phyloP scores from a whole-genome alignment of 2,329 filamentous ascomycete species.

The Colletotrichum orchidophilum region DNA sequence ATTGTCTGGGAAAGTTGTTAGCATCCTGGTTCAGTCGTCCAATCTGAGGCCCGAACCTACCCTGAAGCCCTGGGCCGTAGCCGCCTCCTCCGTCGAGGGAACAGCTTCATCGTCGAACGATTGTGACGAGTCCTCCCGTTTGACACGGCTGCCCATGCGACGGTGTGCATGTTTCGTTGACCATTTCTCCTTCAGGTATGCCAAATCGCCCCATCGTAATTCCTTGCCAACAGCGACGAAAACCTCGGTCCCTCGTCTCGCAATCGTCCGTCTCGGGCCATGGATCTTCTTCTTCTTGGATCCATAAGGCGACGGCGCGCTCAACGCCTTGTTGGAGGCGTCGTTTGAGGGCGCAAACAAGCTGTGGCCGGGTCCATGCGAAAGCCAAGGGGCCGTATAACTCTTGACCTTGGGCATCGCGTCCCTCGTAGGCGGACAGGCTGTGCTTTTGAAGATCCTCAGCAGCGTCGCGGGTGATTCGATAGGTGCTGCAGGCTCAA shows the following conservation, averaged over 20 bases:
- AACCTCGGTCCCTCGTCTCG: constrained; percentile 83
- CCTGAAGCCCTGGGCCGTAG: constrained; percentile 54
- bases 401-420: constrained; percentile 86
- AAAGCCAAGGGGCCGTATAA: constrained; percentile 89
- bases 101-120: constrained; percentile 47
- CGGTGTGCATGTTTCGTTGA: constrained; percentile 42
- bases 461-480: neutral
- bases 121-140: constrained; percentile 56
- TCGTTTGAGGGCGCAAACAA: constrained; percentile 71
- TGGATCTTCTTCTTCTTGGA: constrained; percentile 53
- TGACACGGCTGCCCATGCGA: constrained; percentile 51
- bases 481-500: neutral
- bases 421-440: constrained; percentile 13
- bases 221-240: constrained; percentile 91
- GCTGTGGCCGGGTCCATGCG: constrained; percentile 78
- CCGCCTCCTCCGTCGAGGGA: constrained; percentile 38
- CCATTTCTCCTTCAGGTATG: constrained; percentile 75
- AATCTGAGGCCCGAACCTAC: constrained; percentile 47
- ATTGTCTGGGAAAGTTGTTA: constrained; percentile 65
- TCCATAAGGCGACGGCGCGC: constrained; percentile 48
- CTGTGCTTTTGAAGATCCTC: neutral
- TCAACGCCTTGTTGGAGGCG: constrained; percentile 37
- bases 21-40: neutral
- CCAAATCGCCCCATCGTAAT: constrained; percentile 90
- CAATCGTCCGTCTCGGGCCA: constrained; percentile 74